Base-by-base conservation (phyloP, 2,329 filamentous ascomycete genomes). In the Aaosphaeria pasadenensis region DNA sequence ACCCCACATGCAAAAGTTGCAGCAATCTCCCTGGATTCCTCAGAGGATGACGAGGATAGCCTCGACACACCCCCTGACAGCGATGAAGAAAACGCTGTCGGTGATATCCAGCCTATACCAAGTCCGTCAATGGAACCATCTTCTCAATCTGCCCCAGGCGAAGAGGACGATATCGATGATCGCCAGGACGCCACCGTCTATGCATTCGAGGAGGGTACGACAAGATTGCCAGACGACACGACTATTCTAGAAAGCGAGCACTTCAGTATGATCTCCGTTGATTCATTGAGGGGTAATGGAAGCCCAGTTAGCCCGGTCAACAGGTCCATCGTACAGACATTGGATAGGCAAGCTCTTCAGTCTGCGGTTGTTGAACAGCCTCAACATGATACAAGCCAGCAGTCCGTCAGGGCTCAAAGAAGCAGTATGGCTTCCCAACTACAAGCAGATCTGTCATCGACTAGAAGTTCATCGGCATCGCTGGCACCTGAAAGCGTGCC, bases 201-300 rank as follows among this genome's bases (percentile, higher is more conserved):
- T 50, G 59, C 55, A 1, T 62, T 65, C 44, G 62, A 69, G 7
- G 62, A 67, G 51, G 61, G 60, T n/a, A 52, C 59, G 1, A 67
- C 63, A 3, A 57, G 64, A 11, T 62, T 64, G 59, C 62, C 58
- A 4, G 75, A 75, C 24, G 75, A 78, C 36, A 67, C 70, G 7
- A 77, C 75, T 0, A 63, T 77, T n/a, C 59, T 73, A 6, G 67
- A 74, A 39, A 76, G 75, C 50, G 75, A 78, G 53, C 74, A 73
- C 45, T 78, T 79, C 57, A 79, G 73, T 48, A 77, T 79, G 71
- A 68, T 79, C 1, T 77, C 75, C 3, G 62, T 77, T 7, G 72
- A 77, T 33, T 76, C 75, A 1, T 54, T 79, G 31, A 70, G 70
- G 30, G 70, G 65, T 39, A 61, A 53, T 38, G 60, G 56, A 31